Conservation (phyloP, 345 rosid species). For the Luvunga scandens region DNA sequence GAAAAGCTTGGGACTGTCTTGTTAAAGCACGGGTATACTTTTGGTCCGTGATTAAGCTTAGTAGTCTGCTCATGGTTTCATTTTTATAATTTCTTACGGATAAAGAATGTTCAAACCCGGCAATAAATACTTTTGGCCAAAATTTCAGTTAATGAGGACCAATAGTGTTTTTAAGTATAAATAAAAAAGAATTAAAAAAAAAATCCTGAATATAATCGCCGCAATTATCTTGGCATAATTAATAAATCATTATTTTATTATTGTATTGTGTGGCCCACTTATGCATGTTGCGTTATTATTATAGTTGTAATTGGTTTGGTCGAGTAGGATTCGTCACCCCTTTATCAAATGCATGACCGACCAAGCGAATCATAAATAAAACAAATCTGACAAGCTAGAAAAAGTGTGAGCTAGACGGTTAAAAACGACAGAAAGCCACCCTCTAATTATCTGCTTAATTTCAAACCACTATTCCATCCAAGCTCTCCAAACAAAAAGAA, state of each 20-base stretch:
- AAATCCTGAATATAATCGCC: neutral
- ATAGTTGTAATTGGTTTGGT: neutral
- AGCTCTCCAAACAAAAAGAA: neutral
- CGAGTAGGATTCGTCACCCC: neutral
- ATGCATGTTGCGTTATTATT: neutral
- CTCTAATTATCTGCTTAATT: neutral
- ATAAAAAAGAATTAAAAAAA: no score
- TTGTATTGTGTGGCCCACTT: conserved; percentile 1
- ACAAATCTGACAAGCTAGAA: neutral
- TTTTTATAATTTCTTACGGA: neutral
- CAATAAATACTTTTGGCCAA: neutral
- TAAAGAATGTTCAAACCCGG: neutral
- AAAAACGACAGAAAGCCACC: neutral
- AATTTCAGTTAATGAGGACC: neutral
- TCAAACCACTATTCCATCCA: neutral
- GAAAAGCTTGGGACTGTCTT: neutral
- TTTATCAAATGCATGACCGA: neutral
- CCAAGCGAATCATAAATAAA: conserved; percentile 1
- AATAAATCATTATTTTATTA: neutral
- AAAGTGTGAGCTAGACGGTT: neutral
- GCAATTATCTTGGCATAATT: neutral
- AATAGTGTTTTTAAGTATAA: neutral
- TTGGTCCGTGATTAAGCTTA: neutral
- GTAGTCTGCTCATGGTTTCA: no score
- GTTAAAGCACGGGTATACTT: neutral